Evolutionary conservation across 2,329 filamentous ascomycete genomes (phyloP), one percentile per base, ranked within the genome.

Genomic region (Leptographium lundbergii): DNA sequence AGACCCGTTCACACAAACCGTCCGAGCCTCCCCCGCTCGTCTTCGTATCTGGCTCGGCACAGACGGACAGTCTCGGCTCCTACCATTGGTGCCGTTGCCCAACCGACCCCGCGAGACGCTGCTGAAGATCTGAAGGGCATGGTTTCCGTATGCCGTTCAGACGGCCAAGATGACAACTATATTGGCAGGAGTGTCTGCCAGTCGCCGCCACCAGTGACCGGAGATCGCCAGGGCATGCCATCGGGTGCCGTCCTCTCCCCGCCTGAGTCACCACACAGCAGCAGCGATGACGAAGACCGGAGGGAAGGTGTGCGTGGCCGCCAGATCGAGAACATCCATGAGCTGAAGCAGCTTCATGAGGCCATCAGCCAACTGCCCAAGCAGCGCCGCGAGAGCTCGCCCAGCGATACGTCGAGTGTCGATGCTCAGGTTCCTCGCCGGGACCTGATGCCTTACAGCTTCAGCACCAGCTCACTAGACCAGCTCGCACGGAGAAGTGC

Each of bases 171-270:
- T 52, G 54, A 53, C 3, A 47, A 1, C 13, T 50, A 36, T 39
- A 3, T 57, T 36, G 59, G 57, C 48, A 89, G 32, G 19, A 56
- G 84, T 72, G 75, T 95, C 62, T 84, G 89, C 66, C 88, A 91
- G 71, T 95, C 91, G 54, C 89, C 90, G 19, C 86, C 89, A n/a
- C 89, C 90, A 22, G 73, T 90, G 63, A 89, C 85, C 63, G 84
- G 89, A 73, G 80, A 76, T 29, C 71, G 57, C 50, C 59, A 83
- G 61, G 75, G 82, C 63, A 94, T 96, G 71, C 90, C 91, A 50
- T 82, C 84, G 62, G 90, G 89, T 62, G 91, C 89, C 63, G 83
- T 96, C 65, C 88, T 95, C 61, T 96, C 92, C 0, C 92, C 92
- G 42, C 92, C 92, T 11, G 92, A 96, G 67, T 96, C 91, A 39